Evolutionary conservation across 75 land plant species (phyloP), one percentile per base, ranked within the genome.

Genomic region (Sequoiadendron giganteum): DNA sequence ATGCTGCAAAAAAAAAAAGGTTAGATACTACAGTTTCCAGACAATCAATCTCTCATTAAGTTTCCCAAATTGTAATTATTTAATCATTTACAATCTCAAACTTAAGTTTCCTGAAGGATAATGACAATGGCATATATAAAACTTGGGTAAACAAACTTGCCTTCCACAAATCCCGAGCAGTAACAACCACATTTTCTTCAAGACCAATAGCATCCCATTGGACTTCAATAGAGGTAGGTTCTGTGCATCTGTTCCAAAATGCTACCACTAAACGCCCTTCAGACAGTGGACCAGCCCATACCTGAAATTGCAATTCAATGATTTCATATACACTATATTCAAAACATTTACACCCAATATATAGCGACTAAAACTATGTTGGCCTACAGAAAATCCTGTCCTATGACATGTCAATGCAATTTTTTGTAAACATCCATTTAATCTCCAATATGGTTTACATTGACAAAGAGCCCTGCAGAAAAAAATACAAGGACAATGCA

Each of bases 281-380:
- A 68, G 97, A 93, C 38, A 97, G 87, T 25, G 99, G 98, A 70
- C 99, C 99, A 36, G 99, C 95, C 99, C 99, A 97, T 25, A 96
- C 94, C 99, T 97, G 89, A 16, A 77, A 55, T 48, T 30, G 42
- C 42, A 86, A 68, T 19, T 61, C 39, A 39, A 36, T 21, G 36
- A 34, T n/a, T 85, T 40, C 32, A 47, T 85, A 28, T 14, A 55
- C n/a, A 55, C 11, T 5, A 11, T 49, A 14, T 55, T 34, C 61
- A 21, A 39, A 36, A 28, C 47, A 83, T 42, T 38, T 80, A 75
- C 16, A 75, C 32, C 13, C 34, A 34, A 32, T 75, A 11, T 16
- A 32, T 75, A 34, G 38, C 34, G 34, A 14, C 77, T 32, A 3
- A 75, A 75, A 75, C 77, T 32, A 30, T 75, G 77, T 75, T 75